Evolutionary conservation across 345 rosid genomes (phyloP).

Genomic region (Geranium rotundifolium): DNA sequence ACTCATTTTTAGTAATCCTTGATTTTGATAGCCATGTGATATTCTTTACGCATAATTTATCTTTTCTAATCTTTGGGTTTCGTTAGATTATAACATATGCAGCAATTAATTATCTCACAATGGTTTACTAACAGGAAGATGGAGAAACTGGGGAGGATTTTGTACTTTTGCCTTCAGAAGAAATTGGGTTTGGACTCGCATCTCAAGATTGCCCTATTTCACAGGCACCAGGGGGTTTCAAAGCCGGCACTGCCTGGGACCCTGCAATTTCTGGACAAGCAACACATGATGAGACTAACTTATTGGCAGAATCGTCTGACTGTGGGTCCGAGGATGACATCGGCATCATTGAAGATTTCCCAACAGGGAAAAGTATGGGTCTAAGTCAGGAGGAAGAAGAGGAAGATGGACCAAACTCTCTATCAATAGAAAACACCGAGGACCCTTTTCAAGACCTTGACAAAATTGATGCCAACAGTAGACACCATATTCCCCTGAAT

Average conservation of each 20-base stretch:
- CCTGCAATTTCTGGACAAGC: constrained; percentile 29
- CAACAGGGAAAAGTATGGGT: constrained; percentile 9
- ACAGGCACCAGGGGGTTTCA: constrained; percentile 25
- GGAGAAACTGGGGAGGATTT: constrained; percentile 40
- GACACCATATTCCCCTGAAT: no score
- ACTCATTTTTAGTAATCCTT: not conserved
- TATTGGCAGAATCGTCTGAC: constrained; percentile 30
- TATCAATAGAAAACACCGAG: constrained; percentile 15
- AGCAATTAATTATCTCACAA: not conserved
- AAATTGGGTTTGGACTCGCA: constrained; percentile 29
- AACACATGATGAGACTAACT: constrained; percentile 20
- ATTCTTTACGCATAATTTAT: no score
- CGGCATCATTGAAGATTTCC: constrained; percentile 33
- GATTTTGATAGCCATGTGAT: not conserved
- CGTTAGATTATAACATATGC: not conserved
- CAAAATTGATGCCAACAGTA: constrained; percentile 6
- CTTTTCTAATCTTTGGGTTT: not conserved
- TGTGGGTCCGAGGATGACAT: constrained; percentile 45
- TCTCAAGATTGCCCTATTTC: constrained; percentile 23
- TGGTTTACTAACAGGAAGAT: constrained; percentile 36
- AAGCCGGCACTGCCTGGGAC: constrained; percentile 46
- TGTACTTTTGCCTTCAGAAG: constrained; percentile 41
- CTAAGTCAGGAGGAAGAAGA: constrained; percentile 12
- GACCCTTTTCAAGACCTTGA: constrained; percentile 13
- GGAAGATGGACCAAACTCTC: constrained; percentile 15